phyloP scores from a whole-genome alignment of 1,139 yeast genomes.

The Geotrichum carabidarum region DNA sequence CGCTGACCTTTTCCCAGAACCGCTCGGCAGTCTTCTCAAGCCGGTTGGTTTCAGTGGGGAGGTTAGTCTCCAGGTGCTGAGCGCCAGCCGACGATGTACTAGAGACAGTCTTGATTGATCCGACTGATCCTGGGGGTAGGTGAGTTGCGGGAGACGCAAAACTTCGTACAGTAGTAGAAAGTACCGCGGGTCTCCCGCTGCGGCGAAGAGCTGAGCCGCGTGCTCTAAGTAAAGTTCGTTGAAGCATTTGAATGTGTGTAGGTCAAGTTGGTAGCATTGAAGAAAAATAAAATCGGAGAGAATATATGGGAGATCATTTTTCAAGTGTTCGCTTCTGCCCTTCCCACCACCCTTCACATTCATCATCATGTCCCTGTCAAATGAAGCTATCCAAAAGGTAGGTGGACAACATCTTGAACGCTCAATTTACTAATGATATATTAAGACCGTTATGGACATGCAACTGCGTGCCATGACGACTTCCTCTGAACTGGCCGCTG shows the following conservation, averaged over 20 bases:
- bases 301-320: background rate
- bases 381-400: conserved; percentile 47
- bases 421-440: background rate
- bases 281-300: background rate
- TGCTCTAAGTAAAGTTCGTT: background rate
- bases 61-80: conserved; percentile 25
- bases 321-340: background rate
- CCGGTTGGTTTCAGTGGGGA: conserved; percentile 57
- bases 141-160: conserved; percentile 5
- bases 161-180: background rate
- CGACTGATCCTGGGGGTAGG: background rate
- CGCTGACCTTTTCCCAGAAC: conserved; percentile 80
- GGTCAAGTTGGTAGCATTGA: conserved; percentile 1
- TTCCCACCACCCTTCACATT: background rate
- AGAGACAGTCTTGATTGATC: conserved; percentile 1
- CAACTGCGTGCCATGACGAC: conserved; percentile 49
- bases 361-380: conserved; percentile 42
- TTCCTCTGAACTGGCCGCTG: conserved; percentile 54
- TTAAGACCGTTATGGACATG: conserved; percentile 50
- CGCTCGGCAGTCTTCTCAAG: conserved; percentile 64
- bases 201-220: background rate
- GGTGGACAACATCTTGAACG: background rate
- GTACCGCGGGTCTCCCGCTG: background rate
- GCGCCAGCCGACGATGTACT: conserved; percentile 1
- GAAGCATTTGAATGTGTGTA: background rate